Conservation (phyloP, 1,284 basidiomycete species). For the Leccinum pallidistipes region DNA sequence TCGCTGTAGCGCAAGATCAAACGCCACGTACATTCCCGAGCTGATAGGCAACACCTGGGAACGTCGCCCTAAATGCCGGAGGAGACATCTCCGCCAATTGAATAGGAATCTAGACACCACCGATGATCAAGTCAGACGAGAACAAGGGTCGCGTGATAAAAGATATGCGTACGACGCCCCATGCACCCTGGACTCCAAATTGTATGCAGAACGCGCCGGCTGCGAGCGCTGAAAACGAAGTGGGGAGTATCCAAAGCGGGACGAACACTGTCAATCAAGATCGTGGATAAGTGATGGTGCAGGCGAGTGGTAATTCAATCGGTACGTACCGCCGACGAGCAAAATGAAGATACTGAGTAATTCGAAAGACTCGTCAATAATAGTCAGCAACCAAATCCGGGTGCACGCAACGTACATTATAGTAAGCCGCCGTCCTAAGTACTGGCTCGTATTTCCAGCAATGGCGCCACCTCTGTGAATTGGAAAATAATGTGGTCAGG, state of each 20-base stretch:
- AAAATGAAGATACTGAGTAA: slow-evolving; percentile 37
- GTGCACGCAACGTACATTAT: slow-evolving; percentile 57
- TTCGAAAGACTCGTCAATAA: background rate
- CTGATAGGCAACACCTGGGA: slow-evolving; percentile 92
- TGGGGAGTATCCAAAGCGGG: slow-evolving; percentile 84
- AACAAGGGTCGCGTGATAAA: background rate
- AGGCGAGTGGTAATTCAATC: slow-evolving; percentile 46
- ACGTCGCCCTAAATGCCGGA: slow-evolving; percentile 90
- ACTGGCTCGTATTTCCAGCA: slow-evolving; percentile 82
- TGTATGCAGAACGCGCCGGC: slow-evolving; percentile 89
- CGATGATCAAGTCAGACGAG: background rate
- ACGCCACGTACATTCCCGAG: slow-evolving; percentile 58
- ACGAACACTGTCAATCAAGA: slow-evolving; percentile 53
- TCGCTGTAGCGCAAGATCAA: background rate
- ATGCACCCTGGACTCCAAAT: slow-evolving; percentile 83
- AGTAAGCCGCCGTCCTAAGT: slow-evolving; percentile 84
- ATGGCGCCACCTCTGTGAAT: slow-evolving; percentile 66
- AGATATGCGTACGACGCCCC: slow-evolving; percentile 55
- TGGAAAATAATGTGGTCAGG: slow-evolving; percentile 11
- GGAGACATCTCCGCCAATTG: slow-evolving; percentile 90
- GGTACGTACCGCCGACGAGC: slow-evolving; percentile 43
- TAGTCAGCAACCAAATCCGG: background rate
- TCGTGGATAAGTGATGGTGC: slow-evolving; percentile 46
- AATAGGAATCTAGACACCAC: slow-evolving; percentile 63
- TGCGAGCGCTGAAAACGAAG: slow-evolving; percentile 59